Evolutionary conservation across 768 basidiomycete genomes (phyloP).

Genomic region (Boletus coccyginus): DNA sequence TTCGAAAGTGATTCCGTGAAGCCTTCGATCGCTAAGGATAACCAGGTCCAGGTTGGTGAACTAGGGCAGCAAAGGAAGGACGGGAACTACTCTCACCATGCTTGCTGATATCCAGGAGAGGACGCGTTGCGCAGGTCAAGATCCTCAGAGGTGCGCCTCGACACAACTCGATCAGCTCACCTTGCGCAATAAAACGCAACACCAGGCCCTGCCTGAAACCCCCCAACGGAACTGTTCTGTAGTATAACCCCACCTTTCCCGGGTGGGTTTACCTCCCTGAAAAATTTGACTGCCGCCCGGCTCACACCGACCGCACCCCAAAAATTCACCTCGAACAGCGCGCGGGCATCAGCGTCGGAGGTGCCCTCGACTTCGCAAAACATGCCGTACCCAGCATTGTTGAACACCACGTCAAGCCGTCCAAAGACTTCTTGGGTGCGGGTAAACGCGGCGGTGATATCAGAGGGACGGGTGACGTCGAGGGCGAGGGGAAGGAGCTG

Average conservation of each 20-base stretch:
- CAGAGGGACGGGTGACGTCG: conserved; percentile 34
- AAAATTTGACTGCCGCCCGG: conserved; percentile 25
- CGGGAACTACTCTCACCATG: conserved; percentile 3
- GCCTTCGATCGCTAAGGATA: conserved; percentile 8
- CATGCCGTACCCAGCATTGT: conserved; percentile 36
- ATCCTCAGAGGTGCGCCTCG: background rate
- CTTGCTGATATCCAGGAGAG: background rate
- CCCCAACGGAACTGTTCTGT: conserved; percentile 12
- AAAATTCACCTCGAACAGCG: conserved; percentile 35
- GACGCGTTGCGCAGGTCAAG: background rate
- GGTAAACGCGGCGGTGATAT: conserved; percentile 35
- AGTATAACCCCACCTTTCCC: conserved; percentile 10
- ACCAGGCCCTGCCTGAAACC: conserved; percentile 1
- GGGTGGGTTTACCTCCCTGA: conserved; percentile 33
- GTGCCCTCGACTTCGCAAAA: conserved; percentile 35
- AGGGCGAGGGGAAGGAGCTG: conserved; percentile 36
- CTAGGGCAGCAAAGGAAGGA: background rate
- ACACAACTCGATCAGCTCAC: background rate
- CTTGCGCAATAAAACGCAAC: conserved; percentile 12
- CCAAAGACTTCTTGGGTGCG: conserved; percentile 34
- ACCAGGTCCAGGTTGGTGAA: background rate
- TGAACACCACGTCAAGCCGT: conserved; percentile 43
- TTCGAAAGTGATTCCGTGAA: conserved; percentile 6
- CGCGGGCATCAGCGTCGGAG: conserved; percentile 28
- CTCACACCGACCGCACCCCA: conserved; percentile 17